Evolutionary conservation across 441 rosid species (phyloP), one percentile per base, ranked within the genome.

Genomic region (Hura crepitans): DNA sequence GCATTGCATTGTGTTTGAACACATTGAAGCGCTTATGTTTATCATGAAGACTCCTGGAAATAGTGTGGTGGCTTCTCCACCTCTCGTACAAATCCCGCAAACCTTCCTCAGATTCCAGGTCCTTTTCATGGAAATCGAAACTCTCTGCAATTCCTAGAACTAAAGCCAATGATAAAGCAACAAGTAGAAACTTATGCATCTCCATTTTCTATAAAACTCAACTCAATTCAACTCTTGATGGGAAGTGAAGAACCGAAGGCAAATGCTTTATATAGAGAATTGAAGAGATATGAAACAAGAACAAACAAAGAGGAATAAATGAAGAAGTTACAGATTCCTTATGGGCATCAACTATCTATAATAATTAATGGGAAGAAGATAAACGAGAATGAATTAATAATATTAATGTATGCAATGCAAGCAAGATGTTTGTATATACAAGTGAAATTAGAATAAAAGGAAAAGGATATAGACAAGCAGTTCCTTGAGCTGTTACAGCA

Each of bases 61-160:
- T 86, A 14, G 88, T 85, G 85, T 91, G 89, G 66, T 91, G 96
- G 79, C 87, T 85, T 78, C 92, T 84, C 96, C 97, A 89, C 65
- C 89, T 77, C 80, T 91, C 96, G n/a, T 91, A 93, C 62, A 94
- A 65, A 58, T 85, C 86, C 85, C 84, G 82, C 74, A 91, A 68
- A 12, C 77, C 80, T 25, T 91, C 92, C 51, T 93, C 91, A 0
- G 86, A 80, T 4, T 69, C 89, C 74, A 93, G 57, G 3, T 93
- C 96, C 53, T 78, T 83, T 65, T 88, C 93, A 18, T 84, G 82
- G 83, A 81, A 89, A 69, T 93, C 88, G 22, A 91, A 84, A 67
- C 92, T 74, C 73, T 79, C 68, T 0, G 78, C 77, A 2, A 76
- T 66, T 61, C 81, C 84, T 30, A 89, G 64, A 60, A 87, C 68